Evolutionary conservation across 345 rosid genomes (phyloP), one percentile per base, ranked within the genome.

Genomic region (Diplotaxis tenuifolia): DNA sequence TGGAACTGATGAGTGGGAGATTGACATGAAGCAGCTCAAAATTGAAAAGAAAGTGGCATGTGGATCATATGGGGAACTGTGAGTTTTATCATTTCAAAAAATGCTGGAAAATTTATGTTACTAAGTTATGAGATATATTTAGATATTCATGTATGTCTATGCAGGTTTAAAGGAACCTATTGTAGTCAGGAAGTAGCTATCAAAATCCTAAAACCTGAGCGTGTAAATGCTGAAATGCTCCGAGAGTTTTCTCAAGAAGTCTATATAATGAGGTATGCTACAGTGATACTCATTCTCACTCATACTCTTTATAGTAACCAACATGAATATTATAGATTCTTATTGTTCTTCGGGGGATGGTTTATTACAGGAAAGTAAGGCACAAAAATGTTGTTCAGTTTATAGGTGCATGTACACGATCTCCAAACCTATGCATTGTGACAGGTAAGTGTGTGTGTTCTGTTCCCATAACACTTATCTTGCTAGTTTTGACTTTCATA

Each of bases 1-100:
- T 84, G 98, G 90, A 66, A 86, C 89, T 79, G 96, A 95, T 86
- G 98, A 88, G 71, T 95, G 98, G 98, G 99, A 92, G 84, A 88
- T 92, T 77, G 94, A 88, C 83, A 57, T 83, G 78, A 84, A 75
- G 61, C 99, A 85, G 71, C 87, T 95, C 79, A 86, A 79, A 71
- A 75, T 86, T 67, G 96, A 78, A 75, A 84, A 77, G 78, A 92
- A 87, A 80, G 89, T 92, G 73, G 92, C 92, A 71, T 90, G 96
- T 65, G 98, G 98, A 63, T 86, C 99, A 62, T 83, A 72, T 47
- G 97, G 98, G 18, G 98, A 92, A 79, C 79, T 92, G 98, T 92
- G 86, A 82, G 98, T n/a, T 83, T 70, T 64, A 3, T 52, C 40
- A 57, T 52, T 52, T 68, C n/a, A n/a, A n/a, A 34, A 25, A 20